Evolutionary conservation across 495 filamentous ascomycete genomes (phyloP), one percentile per base, ranked within the genome.

Genomic region (Ascobolus immersus): DNA sequence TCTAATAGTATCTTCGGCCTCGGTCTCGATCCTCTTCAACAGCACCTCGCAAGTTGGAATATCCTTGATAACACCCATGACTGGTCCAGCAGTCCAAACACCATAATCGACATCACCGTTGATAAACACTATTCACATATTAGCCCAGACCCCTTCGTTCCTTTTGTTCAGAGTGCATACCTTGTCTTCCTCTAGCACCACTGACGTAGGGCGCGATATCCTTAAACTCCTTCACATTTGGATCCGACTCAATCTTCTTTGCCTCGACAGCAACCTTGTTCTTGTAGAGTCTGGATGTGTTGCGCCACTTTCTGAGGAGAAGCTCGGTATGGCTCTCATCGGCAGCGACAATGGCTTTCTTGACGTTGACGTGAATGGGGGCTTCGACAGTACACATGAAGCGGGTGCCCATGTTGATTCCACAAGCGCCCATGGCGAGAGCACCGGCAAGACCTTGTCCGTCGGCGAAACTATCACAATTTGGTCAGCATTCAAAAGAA

Each of bases 381-480:
- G 77, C 71, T 51, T 93, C 82, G 9, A 82, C 65, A 5, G 82
- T 93, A 55, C 73, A 79, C 71, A 91, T 80, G 55, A 93, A 91
- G 15, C 81, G 62, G 6, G 81, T 93, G 28, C 79, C 80, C 80
- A 90, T 82, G 54, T 96, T 96, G 51, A 93, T 77, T 37, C 86
- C 86, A 52, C 84, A 82, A 0, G 86, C 86, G 4, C 86, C 86
- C 10, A 96, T 65, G 17, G 65, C 67, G 36, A 96, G 53, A n/a
- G 86, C 86, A 13, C 86, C 86, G 2, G 86, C 86, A 13, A 96
- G 61, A 5, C 86, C 86, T 41, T 93, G 70, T 2, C 86, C 86
- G 51, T 96, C 86, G 11, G 80, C 86, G 47, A 94, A 93, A 5
- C n/a, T n/a, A n/a, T n/a, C n/a, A n/a, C n/a, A n/a, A n/a, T n/a